Evolutionary conservation across 345 rosid species (phyloP).

Genomic region (Hibiscus mutabilis): DNA sequence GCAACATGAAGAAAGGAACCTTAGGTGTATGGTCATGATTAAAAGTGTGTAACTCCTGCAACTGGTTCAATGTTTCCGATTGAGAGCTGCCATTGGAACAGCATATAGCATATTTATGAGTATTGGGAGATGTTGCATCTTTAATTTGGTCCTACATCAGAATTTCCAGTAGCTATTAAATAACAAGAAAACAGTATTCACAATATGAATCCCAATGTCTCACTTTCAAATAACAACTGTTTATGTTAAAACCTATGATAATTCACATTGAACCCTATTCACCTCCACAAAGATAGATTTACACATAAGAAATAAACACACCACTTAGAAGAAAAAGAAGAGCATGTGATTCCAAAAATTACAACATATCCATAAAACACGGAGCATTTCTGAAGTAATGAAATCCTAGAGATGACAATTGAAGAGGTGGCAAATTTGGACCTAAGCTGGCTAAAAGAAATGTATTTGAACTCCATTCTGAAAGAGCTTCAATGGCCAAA

Average conservation of each 20-base stretch:
- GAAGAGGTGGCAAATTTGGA: too few species aligned
- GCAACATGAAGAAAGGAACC: not conserved
- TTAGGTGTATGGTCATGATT: constrained; percentile 10
- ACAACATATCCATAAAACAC: not conserved
- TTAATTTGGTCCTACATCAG: constrained; percentile 13
- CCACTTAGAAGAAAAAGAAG: not conserved
- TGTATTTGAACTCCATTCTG: not conserved
- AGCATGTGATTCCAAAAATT: not conserved
- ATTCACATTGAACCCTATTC: not conserved
- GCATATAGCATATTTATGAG: not conserved
- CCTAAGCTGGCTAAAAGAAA: not conserved
- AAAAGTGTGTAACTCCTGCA: constrained; percentile 3
- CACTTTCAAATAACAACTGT: not conserved
- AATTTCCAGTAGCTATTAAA: constrained; percentile 1
- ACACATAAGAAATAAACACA: not conserved
- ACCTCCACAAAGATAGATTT: not conserved
- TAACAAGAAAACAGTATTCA: not conserved
- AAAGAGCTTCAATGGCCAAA: not conserved
- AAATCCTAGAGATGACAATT: not conserved
- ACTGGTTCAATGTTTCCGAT: not conserved
- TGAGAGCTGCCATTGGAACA: not conserved
- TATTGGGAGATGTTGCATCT: not conserved
- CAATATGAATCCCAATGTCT: not conserved
- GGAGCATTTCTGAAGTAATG: not conserved
- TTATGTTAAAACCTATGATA: not conserved